Base-by-base conservation (phyloP, 345 rosid species). In the Balakata baccata region DNA sequence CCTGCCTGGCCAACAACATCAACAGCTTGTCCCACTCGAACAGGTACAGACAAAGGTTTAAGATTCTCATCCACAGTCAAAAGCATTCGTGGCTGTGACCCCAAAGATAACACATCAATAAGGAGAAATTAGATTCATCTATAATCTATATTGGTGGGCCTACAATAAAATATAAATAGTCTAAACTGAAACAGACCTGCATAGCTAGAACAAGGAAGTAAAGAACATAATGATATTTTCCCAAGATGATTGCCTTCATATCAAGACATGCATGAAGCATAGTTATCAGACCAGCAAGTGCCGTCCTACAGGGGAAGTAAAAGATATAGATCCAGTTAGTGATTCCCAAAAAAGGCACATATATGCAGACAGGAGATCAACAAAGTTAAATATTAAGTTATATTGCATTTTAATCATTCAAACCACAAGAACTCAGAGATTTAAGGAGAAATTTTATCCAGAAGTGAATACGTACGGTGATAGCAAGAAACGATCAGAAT, bases 1-100 rank as follows among this genome's bases (percentile, higher is more conserved):
- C 99, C 99, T 18, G 98, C 96, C 85, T 91, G 96, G 16, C 98
- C 98, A 7, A 95, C 99, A 63, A 95, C 97, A 78, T 95, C 99
- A 53, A 95, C 98, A 5, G 98, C 99, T 76, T 95, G 90, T 23
- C 99, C 99, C 58, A 95, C 97, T 50, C 96, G 87, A 64, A 92
- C 99, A 22, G 96, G 96, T 45, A 92, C 90, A 0, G 97, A 86
- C 14, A 92, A 61, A 29, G 98, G 92, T 77, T 92, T 91, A 66
- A 95, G 91, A 62, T 89, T 78, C 80, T 91, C 89, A 53, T 95
- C 97, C 70, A 95, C 92, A 0, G 97, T 87, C 85, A 95, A 60
- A 79, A 95, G 78, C 99, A 95, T 95, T 86, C 96, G 87, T 49
- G 99, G 98, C 98, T 95, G 87, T n/a, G 17, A 38, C 75, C 65